Conservation (phyloP, 352 stramenopile species). For the Phytophthora pini region DNA sequence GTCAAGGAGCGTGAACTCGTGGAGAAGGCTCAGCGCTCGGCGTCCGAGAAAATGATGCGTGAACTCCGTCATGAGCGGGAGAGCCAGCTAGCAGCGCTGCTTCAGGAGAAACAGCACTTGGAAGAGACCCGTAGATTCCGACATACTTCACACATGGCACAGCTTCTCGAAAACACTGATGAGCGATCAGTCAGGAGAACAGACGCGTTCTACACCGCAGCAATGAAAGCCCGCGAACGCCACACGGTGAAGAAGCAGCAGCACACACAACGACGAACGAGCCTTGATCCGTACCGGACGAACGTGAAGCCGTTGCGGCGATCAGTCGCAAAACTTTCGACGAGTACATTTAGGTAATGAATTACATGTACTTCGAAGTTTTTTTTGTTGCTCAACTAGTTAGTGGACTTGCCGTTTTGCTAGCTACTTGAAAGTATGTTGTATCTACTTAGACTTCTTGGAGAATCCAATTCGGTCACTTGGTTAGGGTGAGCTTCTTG, state of each 20-base stretch:
- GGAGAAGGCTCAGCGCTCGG: conserved; percentile 72
- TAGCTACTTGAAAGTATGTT: no score
- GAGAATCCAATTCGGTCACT: no score
- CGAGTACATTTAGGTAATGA: conserved; percentile 27
- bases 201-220: conserved; percentile 73
- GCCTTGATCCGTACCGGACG: conserved; percentile 20
- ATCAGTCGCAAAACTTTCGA: conserved; percentile 23
- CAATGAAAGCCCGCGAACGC: conserved; percentile 64
- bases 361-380: no score
- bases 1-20: conserved; percentile 64
- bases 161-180: conserved; percentile 48
- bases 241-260: conserved; percentile 21
- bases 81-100: conserved; percentile 51
- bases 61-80: conserved; percentile 71
- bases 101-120: conserved; percentile 69
- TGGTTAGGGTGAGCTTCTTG: no score
- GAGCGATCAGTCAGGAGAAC: conserved; percentile 39
- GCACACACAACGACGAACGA: conserved; percentile 14
- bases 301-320: conserved; percentile 3
- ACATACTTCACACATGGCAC: conserved; percentile 46
- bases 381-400: no score
- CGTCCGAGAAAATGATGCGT: conserved; percentile 71
- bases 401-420: no score
- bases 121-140: conserved; percentile 67
- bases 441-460: no score